Percentiles rank a stretch among this genome's conserved stretches.
phyloP scores from a whole-genome alignment of 2,329 filamentous ascomycete genomes.

The Fusarium oxysporum region DNA sequence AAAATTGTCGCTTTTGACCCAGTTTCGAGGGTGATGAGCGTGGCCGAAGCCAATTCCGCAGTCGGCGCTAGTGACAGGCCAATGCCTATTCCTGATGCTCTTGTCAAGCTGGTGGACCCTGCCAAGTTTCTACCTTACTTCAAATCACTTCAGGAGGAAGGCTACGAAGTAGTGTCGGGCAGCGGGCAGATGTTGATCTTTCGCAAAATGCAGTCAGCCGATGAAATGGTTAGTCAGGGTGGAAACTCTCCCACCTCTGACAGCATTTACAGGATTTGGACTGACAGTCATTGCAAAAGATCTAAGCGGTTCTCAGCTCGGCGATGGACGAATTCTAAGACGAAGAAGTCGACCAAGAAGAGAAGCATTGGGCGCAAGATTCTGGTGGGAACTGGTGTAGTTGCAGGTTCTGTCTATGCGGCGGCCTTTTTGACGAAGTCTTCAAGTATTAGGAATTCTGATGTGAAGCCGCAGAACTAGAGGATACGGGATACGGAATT shows the following conservation, averaged over 20 bases:
- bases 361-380: constrained; percentile 60
- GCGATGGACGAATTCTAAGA: constrained; percentile 11
- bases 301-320: neutral
- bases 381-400: constrained; percentile 64
- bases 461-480: constrained; percentile 41
- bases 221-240: constrained; percentile 62
- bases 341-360: constrained; percentile 50
- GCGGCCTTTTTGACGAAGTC: constrained; percentile 70
- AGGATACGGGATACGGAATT: neutral
- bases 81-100: constrained; percentile 68
- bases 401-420: constrained; percentile 68
- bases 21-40: constrained; percentile 65
- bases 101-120: constrained; percentile 71
- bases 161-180: constrained; percentile 75
- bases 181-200: constrained; percentile 73
- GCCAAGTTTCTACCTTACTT: constrained; percentile 75
- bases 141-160: constrained; percentile 66
- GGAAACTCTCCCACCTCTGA: constrained; percentile 73
- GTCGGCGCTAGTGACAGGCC: constrained; percentile 61
- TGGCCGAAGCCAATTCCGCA: constrained; percentile 70
- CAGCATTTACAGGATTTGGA: constrained; percentile 53
- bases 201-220: constrained; percentile 64
- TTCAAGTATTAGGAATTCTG: constrained; percentile 59
- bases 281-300: constrained; percentile 46
- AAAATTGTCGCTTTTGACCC: constrained; percentile 76